phyloP scores from a whole-genome alignment of 2,329 filamentous ascomycete species.

The Calonectria pseudoreteaudii region DNA sequence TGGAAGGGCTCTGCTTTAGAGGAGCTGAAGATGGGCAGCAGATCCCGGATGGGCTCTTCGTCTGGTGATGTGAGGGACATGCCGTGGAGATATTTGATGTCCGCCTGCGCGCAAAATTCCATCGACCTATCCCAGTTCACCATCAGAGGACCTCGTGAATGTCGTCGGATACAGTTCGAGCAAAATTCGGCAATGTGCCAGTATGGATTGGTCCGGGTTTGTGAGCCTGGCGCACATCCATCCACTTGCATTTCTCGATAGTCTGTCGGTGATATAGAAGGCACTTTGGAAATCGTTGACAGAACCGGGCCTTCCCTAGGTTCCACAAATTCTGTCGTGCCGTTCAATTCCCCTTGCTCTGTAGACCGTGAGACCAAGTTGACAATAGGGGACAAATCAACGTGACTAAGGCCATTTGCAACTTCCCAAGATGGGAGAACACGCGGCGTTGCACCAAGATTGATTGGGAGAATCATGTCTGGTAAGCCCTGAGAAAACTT shows the following conservation, averaged over 20 bases:
- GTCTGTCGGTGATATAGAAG: conserved; percentile 40
- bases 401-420: conserved; percentile 41
- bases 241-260: conserved; percentile 57
- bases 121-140: conserved; percentile 73
- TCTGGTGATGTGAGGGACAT: conserved; percentile 76
- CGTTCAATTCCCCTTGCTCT: conserved; percentile 8
- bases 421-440: conserved; percentile 72
- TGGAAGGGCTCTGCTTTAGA: conserved; percentile 78
- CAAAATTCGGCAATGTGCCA: conserved; percentile 77
- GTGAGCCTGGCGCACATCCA: conserved; percentile 73
- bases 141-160: conserved; percentile 76
- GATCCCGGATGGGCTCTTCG: conserved; percentile 70
- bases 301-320: not conserved
- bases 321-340: conserved; percentile 3
- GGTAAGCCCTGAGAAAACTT: conserved; percentile 79
- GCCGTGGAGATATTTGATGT: conserved; percentile 79
- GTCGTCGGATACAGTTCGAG: conserved; percentile 69
- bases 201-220: conserved; percentile 66
- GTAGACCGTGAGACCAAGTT: conserved; percentile 45
- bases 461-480: conserved; percentile 88
- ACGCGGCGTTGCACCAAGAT: conserved; percentile 65
- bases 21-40: conserved; percentile 82
- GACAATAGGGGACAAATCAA: conserved; percentile 43
- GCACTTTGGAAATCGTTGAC: not conserved
- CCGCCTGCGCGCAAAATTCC: conserved; percentile 81